Conservation (phyloP, 2,329 filamentous ascomycete species). For the Colletotrichum filicis region DNA sequence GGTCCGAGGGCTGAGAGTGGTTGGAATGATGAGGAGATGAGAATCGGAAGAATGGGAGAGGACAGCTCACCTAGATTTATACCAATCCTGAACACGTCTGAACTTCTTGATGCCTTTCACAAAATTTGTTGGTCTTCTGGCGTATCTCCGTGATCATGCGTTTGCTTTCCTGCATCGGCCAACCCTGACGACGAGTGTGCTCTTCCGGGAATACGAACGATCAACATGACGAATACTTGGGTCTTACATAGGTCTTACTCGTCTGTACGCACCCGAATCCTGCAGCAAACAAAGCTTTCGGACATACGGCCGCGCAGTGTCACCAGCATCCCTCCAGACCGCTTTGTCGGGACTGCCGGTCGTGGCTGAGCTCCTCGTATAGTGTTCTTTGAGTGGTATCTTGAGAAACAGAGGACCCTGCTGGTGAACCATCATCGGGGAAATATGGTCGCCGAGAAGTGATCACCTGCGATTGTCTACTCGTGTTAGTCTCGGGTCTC, state of each 20-base stretch:
- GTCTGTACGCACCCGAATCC: slow-evolving; percentile 6
- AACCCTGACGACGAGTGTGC: background rate
- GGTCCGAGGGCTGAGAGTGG: background rate
- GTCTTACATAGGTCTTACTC: slow-evolving; percentile 21
- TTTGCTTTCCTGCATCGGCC: background rate
- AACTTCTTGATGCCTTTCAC: background rate
- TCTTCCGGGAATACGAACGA: slow-evolving; percentile 12
- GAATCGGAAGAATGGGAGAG: background rate
- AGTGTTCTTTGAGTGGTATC: background rate
- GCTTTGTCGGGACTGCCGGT: slow-evolving; percentile 2
- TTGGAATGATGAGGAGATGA: background rate
- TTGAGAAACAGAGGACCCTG: background rate
- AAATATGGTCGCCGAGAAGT: background rate
- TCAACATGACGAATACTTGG: slow-evolving; percentile 5
- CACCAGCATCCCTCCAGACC: slow-evolving; percentile 4
- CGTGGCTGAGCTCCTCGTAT: background rate
- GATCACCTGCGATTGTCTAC: background rate
- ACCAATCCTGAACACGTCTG: background rate
- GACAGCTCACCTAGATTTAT: background rate
- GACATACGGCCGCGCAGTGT: slow-evolving; percentile 6
- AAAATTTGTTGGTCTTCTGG: background rate
- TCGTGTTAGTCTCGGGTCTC: background rate
- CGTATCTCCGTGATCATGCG: background rate
- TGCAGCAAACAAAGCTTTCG: slow-evolving; percentile 14
- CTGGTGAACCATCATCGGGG: background rate